Conservation (phyloP, 306 rosid genomes). For the Acmispon strigosus region DNA sequence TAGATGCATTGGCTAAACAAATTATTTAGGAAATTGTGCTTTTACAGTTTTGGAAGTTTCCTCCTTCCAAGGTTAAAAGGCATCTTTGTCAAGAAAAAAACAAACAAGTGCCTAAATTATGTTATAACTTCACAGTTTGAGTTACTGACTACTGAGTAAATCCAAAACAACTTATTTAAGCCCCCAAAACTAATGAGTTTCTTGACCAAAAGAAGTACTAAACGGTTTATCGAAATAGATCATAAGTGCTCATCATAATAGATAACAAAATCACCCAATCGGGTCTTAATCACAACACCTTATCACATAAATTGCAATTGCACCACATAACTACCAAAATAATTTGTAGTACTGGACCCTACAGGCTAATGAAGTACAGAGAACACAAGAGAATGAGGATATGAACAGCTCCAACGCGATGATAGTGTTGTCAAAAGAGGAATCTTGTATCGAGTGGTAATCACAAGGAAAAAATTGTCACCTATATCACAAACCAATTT, state of each 20-base stretch:
- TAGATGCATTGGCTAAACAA: too few species aligned
- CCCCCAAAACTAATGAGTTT: neutral
- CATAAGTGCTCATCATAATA: neutral
- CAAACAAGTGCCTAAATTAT: too few species aligned
- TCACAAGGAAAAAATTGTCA: conserved; percentile 7
- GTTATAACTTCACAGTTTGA: too few species aligned
- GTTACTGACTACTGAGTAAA: neutral
- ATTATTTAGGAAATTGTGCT: too few species aligned
- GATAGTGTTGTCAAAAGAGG: neutral
- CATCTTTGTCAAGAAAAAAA: too few species aligned
- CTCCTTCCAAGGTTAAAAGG: too few species aligned
- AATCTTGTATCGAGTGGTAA: conserved; percentile 14
- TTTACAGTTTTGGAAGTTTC: too few species aligned
- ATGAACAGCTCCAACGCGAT: conserved; percentile 1
- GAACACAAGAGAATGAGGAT: neutral
- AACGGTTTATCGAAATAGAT: neutral
- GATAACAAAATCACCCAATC: neutral
- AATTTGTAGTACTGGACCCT: neutral
- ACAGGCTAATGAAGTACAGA: neutral
- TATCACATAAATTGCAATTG: neutral
- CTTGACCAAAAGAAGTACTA: neutral
- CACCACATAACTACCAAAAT: neutral
- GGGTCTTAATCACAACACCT: neutral
- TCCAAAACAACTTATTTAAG: neutral
- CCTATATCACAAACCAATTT: conserved; percentile 33